These are phyloP conservation scores for Monosporozyma servazzii DNA, from an alignment of 805 yeast species.

Conservation along the genomic window DNA sequence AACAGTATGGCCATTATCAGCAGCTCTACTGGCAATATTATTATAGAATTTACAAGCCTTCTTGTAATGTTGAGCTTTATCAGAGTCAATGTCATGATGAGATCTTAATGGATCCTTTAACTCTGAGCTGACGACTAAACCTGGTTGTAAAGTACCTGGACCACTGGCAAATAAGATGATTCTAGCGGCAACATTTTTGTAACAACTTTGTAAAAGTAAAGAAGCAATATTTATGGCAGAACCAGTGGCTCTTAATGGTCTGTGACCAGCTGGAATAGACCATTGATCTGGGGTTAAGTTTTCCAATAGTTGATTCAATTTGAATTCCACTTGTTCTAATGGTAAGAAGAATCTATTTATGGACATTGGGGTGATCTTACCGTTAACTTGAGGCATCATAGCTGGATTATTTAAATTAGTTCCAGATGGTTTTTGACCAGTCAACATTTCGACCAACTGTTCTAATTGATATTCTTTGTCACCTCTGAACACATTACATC, in stretches of 20 bases:
- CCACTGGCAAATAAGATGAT: conserved; percentile 88
- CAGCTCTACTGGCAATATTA: conserved; percentile 58
- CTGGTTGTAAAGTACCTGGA: conserved; percentile 91
- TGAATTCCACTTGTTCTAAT: conserved; percentile 70
- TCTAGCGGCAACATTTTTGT: conserved; percentile 80
- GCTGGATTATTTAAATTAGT: conserved; percentile 5
- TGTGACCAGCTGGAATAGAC: conserved; percentile 74
- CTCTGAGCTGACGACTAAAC: conserved; percentile 84
- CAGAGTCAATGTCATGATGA: conserved; percentile 92
- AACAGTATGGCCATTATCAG: conserved; percentile 66
- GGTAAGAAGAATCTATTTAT: conserved; percentile 63
- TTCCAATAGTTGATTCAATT: conserved; percentile 70
- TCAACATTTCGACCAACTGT: conserved; percentile 52
- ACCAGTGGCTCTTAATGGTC: conserved; percentile 90
- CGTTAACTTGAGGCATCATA: conserved; percentile 20
- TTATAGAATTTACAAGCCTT: conserved; percentile 81
- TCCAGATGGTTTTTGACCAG: conserved; percentile 41
- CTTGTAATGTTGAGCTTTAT: conserved; percentile 76
- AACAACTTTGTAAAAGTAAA: conserved; percentile 69
- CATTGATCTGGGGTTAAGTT: conserved; percentile 74
- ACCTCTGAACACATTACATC: conserved; percentile 80
- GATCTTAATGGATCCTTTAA: conserved; percentile 95
- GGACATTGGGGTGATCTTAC: conserved; percentile 34
- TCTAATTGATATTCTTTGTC: conserved; percentile 64
- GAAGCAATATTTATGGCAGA: conserved; percentile 83